phyloP scores from a whole-genome alignment of 2,329 filamentous ascomycete genomes.

The Colletotrichum coccodes region DNA sequence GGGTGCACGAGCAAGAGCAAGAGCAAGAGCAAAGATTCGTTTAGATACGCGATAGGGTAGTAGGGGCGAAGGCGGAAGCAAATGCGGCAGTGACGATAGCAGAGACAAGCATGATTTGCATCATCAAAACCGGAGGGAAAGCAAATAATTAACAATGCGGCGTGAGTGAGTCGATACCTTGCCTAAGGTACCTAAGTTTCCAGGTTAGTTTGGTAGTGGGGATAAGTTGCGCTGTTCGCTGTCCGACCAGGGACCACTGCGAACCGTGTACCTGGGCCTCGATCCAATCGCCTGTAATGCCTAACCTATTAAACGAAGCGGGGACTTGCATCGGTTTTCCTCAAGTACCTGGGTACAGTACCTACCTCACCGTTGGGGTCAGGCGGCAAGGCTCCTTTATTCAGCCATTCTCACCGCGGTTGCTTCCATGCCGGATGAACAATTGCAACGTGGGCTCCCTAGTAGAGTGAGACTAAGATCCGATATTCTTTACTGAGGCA shows the following conservation, averaged over 20 bases:
- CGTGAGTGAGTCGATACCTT: slow-evolving; percentile 1
- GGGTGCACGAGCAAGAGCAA: not conserved
- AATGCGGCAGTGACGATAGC: not conserved
- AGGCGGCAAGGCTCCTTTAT: too few species aligned
- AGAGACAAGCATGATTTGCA: slow-evolving; percentile 23
- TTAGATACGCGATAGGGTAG: not conserved
- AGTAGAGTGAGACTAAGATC: not conserved
- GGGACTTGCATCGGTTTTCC: not conserved
- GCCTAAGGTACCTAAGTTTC: not conserved
- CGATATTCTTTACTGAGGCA: not conserved
- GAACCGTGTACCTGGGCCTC: slow-evolving; percentile 24
- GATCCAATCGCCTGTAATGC: not conserved
- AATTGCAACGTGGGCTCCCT: not conserved
- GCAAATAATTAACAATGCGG: slow-evolving; percentile 13
- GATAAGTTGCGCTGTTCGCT: slow-evolving; percentile 7
- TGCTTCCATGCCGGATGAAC: not conserved
- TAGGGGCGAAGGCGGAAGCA: not conserved
- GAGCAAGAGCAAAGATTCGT: not conserved
- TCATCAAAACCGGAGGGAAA: slow-evolving; percentile 16
- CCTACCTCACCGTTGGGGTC: too few species aligned
- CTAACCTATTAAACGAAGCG: not conserved
- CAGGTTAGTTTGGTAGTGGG: not conserved
- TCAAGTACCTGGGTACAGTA: not conserved
- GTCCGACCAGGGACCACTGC: not conserved
- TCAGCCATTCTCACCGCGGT: not conserved